These are phyloP conservation scores for Beta lomatogona DNA, from an alignment of 179 eudicot genomes.

Conservation along the genomic window DNA sequence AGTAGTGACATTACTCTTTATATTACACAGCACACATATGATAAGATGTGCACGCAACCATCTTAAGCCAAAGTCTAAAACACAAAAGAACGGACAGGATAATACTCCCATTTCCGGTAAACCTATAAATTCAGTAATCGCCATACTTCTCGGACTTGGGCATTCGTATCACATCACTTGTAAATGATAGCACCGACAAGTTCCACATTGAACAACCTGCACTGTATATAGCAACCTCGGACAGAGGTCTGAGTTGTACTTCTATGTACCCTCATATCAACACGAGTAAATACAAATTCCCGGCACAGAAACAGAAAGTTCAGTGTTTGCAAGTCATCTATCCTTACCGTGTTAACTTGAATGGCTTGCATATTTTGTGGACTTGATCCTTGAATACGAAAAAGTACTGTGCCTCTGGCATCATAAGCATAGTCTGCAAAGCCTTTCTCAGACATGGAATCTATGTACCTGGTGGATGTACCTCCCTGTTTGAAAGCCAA, in stretches of 20 bases:
- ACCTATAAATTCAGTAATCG: too few relatives aligned
- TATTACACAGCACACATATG: not conserved
- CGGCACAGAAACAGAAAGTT: not conserved
- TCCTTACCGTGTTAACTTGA: slow-evolving; percentile 52
- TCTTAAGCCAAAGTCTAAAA: slow-evolving; percentile 1
- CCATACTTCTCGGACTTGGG: not conserved
- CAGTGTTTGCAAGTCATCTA: not conserved
- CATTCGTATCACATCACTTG: not conserved
- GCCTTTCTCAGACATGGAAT: slow-evolving; percentile 38
- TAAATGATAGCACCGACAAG: not conserved
- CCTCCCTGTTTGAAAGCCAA: slow-evolving; percentile 48
- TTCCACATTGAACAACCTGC: not conserved
- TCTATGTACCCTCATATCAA: not conserved
- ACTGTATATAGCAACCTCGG: not conserved
- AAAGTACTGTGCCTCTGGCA: slow-evolving; percentile 48
- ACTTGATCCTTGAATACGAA: slow-evolving; percentile 58
- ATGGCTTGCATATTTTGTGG: slow-evolving; percentile 57
- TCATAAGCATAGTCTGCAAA: slow-evolving; percentile 44
- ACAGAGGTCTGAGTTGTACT: not conserved
- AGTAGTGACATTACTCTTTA: not conserved
- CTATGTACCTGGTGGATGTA: slow-evolving; percentile 46
- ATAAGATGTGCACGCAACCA: not conserved
- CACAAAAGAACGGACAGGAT: not conserved
- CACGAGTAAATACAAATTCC: not conserved
- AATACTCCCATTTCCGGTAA: too few relatives aligned